Percentiles rank a stretch among this genome's conserved stretches.
Evolutionary conservation across 148 eudicot genomes (phyloP).

Genomic region (Camellia granthamiana): DNA sequence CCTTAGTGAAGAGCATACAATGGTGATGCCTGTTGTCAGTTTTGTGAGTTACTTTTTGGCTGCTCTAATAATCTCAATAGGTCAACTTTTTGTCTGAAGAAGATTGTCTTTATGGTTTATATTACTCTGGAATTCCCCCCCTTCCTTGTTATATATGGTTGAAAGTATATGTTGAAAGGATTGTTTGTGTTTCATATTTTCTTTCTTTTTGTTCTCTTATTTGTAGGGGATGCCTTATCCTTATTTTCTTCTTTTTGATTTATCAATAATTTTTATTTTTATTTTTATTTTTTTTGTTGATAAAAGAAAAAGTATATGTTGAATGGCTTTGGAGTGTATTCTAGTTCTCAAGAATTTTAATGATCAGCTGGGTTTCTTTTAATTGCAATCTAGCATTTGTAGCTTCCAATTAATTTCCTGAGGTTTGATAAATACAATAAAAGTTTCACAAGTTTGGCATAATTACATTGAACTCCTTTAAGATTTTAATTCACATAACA

Average conservation of each 20-base stretch:
- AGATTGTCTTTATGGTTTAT: not conserved
- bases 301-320: not conserved
- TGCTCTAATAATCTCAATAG: slow-evolving; percentile 15
- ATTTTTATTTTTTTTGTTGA: no score
- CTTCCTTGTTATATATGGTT: not conserved
- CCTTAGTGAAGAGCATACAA: not conserved
- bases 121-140: not conserved
- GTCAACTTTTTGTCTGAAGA: not conserved
- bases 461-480: no score
- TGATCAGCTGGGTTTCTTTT: not conserved
- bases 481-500: no score
- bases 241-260: no score
- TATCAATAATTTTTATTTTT: no score
- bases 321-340: not conserved
- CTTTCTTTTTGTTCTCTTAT: no score
- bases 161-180: not conserved
- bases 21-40: slow-evolving; percentile 23
- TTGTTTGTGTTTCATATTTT: no score
- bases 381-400: not conserved
- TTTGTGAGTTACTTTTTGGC: slow-evolving; percentile 17
- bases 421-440: no score
- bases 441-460: no score
- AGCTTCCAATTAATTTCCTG: no score
- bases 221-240: no score
- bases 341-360: not conserved